Evolutionary conservation across 345 rosid genomes (phyloP).

Genomic region (Arabis alpina): DNA sequence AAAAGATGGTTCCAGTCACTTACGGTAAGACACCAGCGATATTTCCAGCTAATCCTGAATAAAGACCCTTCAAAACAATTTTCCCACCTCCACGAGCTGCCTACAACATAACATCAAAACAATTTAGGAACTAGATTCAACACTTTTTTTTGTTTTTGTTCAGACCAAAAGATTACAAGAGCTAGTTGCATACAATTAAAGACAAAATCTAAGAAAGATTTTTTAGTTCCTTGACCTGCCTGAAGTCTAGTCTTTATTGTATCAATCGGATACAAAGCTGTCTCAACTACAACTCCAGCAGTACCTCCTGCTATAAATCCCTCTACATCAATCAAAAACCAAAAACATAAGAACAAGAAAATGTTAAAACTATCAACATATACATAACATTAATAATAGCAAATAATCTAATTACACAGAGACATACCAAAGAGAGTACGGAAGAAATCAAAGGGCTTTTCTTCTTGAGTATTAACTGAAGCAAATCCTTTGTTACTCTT

Average conservation of each 20-base stretch:
- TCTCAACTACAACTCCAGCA: slow-evolving; percentile 95
- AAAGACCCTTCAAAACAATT: slow-evolving; percentile 81
- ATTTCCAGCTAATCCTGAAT: slow-evolving; percentile 95
- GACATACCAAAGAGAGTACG: slow-evolving; percentile 66
- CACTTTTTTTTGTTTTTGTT: neutral
- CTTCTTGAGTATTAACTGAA: slow-evolving; percentile 56
- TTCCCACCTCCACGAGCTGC: slow-evolving; percentile 89
- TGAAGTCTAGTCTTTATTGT: slow-evolving; percentile 95
- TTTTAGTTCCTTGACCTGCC: slow-evolving; percentile 55
- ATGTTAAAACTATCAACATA: neutral
- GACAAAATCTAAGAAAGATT: slow-evolving; percentile 13
- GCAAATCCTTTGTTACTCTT: slow-evolving; percentile 60
- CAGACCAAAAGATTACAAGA: neutral
- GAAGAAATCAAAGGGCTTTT: slow-evolving; percentile 73
- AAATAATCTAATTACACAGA: neutral
- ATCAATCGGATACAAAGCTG: slow-evolving; percentile 90
- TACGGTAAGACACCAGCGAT: slow-evolving; percentile 95
- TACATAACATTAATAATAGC: neutral
- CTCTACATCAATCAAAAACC: slow-evolving; percentile 54
- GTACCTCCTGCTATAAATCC: slow-evolving; percentile 94
- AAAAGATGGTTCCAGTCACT: slow-evolving; percentile 44
- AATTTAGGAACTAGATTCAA: slow-evolving; percentile 7
- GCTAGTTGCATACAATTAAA: slow-evolving; percentile 6
- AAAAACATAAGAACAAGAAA: slow-evolving; percentile 4
- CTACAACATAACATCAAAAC: slow-evolving; percentile 40